phyloP scores from a whole-genome alignment of 306 rosid species.

The Canavalia ensiformis region DNA sequence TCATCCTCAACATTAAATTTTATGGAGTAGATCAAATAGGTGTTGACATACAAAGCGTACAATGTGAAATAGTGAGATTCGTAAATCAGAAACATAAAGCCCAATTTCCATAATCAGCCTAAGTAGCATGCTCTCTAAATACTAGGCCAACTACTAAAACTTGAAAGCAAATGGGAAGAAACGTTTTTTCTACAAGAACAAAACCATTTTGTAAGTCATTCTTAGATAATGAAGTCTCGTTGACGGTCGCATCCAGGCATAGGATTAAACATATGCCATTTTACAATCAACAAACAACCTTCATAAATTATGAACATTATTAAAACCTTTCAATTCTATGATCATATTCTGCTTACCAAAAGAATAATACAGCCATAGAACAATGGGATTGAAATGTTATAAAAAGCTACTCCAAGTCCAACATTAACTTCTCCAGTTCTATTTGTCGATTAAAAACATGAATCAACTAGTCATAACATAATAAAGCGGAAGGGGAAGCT shows the following conservation, averaged over 20 bases:
- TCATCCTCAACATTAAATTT: slow-evolving; percentile 32
- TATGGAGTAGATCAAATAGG: background rate
- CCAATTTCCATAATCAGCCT: slow-evolving; percentile 28
- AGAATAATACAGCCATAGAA: slow-evolving; percentile 3
- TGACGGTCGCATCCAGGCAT: background rate
- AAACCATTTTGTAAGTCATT: slow-evolving; percentile 25
- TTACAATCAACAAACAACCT: slow-evolving; percentile 18
- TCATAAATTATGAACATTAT: slow-evolving; percentile 12
- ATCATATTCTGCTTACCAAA: slow-evolving; percentile 31
- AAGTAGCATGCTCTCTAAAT: slow-evolving; percentile 13
- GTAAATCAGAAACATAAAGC: slow-evolving; percentile 36
- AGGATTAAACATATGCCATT: slow-evolving; percentile 9
- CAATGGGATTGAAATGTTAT: slow-evolving; percentile 12
- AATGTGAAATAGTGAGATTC: slow-evolving; percentile 20
- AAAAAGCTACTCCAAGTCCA: slow-evolving; percentile 44
- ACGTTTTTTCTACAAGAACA: background rate
- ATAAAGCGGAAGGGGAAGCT: slow-evolving; percentile 41
- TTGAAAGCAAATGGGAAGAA: slow-evolving; percentile 2
- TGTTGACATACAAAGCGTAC: slow-evolving; percentile 1
- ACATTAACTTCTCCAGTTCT: slow-evolving; percentile 40
- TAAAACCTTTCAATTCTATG: slow-evolving; percentile 30
- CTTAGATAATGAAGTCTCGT: slow-evolving; percentile 38
- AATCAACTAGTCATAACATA: background rate
- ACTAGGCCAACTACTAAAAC: slow-evolving; percentile 30
- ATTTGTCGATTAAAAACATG: slow-evolving; percentile 29